Conservation (phyloP, 352 stramenopile genomes). For the Globisporangium rhizosaccharum region DNA sequence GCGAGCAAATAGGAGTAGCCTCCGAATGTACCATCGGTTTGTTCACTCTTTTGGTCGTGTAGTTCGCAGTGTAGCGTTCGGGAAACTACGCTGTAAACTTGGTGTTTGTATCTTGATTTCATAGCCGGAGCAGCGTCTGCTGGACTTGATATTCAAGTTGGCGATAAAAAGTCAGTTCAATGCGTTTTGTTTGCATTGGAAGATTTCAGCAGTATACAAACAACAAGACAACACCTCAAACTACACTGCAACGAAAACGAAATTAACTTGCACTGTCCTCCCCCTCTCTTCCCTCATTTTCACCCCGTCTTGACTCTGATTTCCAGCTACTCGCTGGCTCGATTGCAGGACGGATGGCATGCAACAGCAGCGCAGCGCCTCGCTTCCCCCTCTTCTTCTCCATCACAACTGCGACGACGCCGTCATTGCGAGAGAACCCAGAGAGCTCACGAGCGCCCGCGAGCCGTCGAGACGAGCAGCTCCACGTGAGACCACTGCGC, state of each 20-base stretch:
- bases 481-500: too few relatives aligned
- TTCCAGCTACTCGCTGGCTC: neutral
- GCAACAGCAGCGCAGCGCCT: neutral
- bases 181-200: neutral
- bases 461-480: neutral
- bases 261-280: neutral
- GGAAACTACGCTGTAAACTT: too few relatives aligned
- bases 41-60: too few relatives aligned
- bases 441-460: neutral
- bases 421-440: neutral
- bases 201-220: neutral
- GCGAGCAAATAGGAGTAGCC: too few relatives aligned
- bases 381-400: neutral
- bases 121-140: too few relatives aligned
- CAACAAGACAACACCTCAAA: neutral
- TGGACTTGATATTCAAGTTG: conserved; percentile 2
- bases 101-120: too few relatives aligned
- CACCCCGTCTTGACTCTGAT: neutral
- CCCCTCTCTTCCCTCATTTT: neutral
- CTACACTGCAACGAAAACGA: neutral
- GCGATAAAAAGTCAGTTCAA: conserved; percentile 8
- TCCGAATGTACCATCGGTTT: too few relatives aligned
- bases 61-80: too few relatives aligned
- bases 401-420: neutral
- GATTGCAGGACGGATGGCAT: neutral